phyloP scores from a whole-genome alignment of 1,139 yeast species.

The Scheffersomyces quercinus region DNA sequence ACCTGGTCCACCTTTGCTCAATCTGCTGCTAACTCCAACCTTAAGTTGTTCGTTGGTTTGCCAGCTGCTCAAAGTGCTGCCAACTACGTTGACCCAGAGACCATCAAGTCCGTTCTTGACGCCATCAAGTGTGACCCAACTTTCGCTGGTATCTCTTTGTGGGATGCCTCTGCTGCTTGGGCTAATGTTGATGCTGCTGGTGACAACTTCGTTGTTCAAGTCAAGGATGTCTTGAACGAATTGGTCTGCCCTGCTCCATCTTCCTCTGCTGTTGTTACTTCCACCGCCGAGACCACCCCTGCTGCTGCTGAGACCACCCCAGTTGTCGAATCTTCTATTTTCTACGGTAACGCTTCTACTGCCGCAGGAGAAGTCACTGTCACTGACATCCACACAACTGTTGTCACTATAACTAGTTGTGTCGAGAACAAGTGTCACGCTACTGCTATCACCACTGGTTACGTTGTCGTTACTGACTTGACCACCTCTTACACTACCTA shows the following conservation, averaged over 20 bases:
- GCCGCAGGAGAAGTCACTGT: constrained; percentile 13
- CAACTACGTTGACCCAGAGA: constrained; percentile 19
- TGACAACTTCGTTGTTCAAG: constrained; percentile 1
- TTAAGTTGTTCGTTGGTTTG: constrained; percentile 17
- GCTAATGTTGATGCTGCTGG: constrained; percentile 1
- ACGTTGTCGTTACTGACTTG: constrained; percentile 3
- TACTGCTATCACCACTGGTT: constrained; percentile 6
- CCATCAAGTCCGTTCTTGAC: constrained; percentile 13
- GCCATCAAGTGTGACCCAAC: constrained; percentile 15
- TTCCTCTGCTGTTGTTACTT: not conserved
- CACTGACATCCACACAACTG: constrained; percentile 17
- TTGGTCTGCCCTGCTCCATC: constrained; percentile 1
- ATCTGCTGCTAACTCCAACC: constrained; percentile 15
- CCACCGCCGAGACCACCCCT: not conserved
- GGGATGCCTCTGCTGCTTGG: constrained; percentile 27
- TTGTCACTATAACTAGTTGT: constrained; percentile 19
- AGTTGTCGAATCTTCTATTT: not conserved
- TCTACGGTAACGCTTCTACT: constrained; percentile 2
- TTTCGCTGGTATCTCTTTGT: constrained; percentile 28
- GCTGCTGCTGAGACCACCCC: not conserved
- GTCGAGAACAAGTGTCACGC: constrained; percentile 4
- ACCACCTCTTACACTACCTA: constrained; percentile 13
- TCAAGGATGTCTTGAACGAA: constrained; percentile 1
- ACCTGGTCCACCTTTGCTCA: constrained; percentile 15
- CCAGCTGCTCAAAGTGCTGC: constrained; percentile 14